These are phyloP conservation scores for Dendrobium catenatum DNA, from an alignment of 106 monocot species.

Conservation along the genomic window DNA sequence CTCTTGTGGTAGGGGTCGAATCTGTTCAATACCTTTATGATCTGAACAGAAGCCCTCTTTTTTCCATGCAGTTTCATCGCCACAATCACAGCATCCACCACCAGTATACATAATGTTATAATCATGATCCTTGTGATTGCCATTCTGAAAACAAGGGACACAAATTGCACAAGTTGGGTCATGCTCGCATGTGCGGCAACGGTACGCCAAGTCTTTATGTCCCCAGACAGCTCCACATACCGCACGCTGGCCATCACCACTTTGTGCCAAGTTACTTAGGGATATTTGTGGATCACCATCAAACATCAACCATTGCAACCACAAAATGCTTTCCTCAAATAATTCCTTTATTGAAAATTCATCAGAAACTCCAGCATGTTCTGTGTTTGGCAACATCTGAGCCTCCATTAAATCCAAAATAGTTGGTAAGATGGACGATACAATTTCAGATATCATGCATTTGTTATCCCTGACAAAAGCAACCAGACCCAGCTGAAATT, in stretches of 20 bases:
- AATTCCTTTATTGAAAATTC: constrained; percentile 19
- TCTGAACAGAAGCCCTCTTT: constrained; percentile 88
- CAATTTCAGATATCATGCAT: constrained; percentile 18
- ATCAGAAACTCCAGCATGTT: not conserved
- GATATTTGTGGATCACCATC: constrained; percentile 38
- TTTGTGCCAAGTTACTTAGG: constrained; percentile 38
- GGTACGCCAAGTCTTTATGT: constrained; percentile 74
- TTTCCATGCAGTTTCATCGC: constrained; percentile 95
- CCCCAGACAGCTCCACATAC: constrained; percentile 94
- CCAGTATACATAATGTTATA: constrained; percentile 88
- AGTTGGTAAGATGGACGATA: constrained; percentile 44
- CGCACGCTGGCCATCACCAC: constrained; percentile 45
- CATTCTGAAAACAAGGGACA: constrained; percentile 91
- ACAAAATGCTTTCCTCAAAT: constrained; percentile 42
- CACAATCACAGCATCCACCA: constrained; percentile 97
- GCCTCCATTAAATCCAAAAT: constrained; percentile 22
- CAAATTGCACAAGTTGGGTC: constrained; percentile 95
- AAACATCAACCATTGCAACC: constrained; percentile 99
- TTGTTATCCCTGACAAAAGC: constrained; percentile 35
- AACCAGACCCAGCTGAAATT: constrained; percentile 33
- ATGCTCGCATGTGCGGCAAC: constrained; percentile 79
- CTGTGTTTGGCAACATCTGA: constrained; percentile 6
- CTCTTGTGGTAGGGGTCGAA: constrained; percentile 53
- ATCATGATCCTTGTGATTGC: constrained; percentile 85
- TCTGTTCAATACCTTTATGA: constrained; percentile 68